A percentile compares a stretch with the other conserved stretches of the same genome.
phyloP scores from a whole-genome alignment of 768 basidiomycete species.

The Agrocybe pediades region DNA sequence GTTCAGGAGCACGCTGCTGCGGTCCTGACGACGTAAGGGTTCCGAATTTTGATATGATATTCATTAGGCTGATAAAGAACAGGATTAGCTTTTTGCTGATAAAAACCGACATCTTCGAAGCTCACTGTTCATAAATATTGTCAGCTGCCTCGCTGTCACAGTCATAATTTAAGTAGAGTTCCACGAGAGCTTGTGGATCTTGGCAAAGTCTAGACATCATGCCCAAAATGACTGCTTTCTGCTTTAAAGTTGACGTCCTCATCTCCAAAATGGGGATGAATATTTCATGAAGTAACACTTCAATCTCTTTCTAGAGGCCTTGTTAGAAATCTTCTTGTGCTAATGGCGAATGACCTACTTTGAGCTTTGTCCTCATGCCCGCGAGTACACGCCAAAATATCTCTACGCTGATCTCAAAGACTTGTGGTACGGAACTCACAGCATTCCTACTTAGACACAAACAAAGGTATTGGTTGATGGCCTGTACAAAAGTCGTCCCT shows the following conservation, averaged over 20 bases:
- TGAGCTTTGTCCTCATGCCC: constrained; percentile 93
- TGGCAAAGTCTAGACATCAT: constrained; percentile 89
- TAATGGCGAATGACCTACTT: constrained; percentile 51
- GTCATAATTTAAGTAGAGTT: constrained; percentile 98
- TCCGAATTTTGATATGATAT: constrained; percentile 92
- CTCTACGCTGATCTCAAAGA: constrained; percentile 97
- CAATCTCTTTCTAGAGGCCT: constrained; percentile 88
- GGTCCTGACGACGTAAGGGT: constrained; percentile 51
- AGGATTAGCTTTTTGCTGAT: neutral
- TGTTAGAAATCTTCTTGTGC: constrained; percentile 5
- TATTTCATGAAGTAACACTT: constrained; percentile 97
- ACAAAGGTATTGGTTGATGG: constrained; percentile 95
- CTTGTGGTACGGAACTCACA: constrained; percentile 91
- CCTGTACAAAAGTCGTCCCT: constrained; percentile 87
- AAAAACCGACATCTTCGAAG: constrained; percentile 6
- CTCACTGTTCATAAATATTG: constrained; percentile 96
- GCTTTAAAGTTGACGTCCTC: constrained; percentile 93
- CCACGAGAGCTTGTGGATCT: constrained; percentile 96
- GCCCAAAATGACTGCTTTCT: constrained; percentile 89
- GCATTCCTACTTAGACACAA: constrained; percentile 92
- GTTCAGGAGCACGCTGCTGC: constrained; percentile 55
- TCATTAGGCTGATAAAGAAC: constrained; percentile 69
- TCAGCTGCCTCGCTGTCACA: constrained; percentile 94
- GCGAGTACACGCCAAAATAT: constrained; percentile 97
- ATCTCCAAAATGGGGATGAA: constrained; percentile 98